Evolutionary conservation across 441 rosid species (phyloP).

Genomic region (Arabidopsis hybrid): DNA sequence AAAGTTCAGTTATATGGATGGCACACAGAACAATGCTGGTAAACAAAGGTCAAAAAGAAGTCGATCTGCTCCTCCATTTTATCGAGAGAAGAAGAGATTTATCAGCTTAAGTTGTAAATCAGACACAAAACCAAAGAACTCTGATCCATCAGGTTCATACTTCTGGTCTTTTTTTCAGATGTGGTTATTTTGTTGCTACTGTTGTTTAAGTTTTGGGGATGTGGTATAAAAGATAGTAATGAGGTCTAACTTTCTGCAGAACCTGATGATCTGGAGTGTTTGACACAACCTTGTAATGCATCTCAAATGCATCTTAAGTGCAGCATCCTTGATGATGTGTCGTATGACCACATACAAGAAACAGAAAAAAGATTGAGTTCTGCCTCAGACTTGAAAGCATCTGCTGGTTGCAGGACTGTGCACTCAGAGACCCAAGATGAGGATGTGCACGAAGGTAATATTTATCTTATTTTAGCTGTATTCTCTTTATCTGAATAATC

Average conservation of each 20-base stretch:
- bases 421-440: slow-evolving; percentile 39
- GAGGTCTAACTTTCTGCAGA: slow-evolving; percentile 49
- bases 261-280: slow-evolving; percentile 49
- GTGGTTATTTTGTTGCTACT: slow-evolving; percentile 40
- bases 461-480: slow-evolving; percentile 13
- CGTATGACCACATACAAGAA: slow-evolving; percentile 42
- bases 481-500: slow-evolving; percentile 22
- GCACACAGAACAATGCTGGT: slow-evolving; percentile 38
- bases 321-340: slow-evolving; percentile 25
- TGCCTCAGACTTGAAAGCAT: slow-evolving; percentile 43
- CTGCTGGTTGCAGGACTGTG: slow-evolving; percentile 39
- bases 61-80: slow-evolving; percentile 91
- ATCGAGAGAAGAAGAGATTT: slow-evolving; percentile 59
- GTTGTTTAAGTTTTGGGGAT: slow-evolving; percentile 37
- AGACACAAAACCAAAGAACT: slow-evolving; percentile 42
- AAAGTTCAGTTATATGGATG: slow-evolving; percentile 38
- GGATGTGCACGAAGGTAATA: slow-evolving; percentile 50
- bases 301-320: slow-evolving; percentile 37
- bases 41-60: slow-evolving; percentile 65
- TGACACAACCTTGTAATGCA: slow-evolving; percentile 46
- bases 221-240: slow-evolving; percentile 34
- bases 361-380: slow-evolving; percentile 41
- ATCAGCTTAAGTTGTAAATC: slow-evolving; percentile 56
- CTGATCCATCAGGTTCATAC: slow-evolving; percentile 30
- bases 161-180: slow-evolving; percentile 45